Conservation (phyloP, 2,329 filamentous ascomycete species). For the Leptographium radiaticola region DNA sequence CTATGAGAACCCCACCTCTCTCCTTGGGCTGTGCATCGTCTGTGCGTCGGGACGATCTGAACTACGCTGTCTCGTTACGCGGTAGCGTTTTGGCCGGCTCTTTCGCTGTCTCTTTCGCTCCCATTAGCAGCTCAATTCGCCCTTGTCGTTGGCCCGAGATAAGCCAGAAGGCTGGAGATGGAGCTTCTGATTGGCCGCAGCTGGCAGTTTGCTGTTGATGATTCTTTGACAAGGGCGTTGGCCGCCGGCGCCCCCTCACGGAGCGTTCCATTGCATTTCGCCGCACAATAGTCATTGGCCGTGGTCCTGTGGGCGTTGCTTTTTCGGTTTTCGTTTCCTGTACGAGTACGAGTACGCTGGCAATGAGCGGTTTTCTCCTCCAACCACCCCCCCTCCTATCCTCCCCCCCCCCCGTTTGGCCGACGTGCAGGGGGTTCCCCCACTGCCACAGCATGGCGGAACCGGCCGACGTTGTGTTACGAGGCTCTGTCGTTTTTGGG, state of each 20-base stretch:
- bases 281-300: slow-evolving; percentile 1
- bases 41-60: slow-evolving; percentile 3
- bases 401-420: background rate
- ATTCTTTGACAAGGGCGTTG: slow-evolving; percentile 19
- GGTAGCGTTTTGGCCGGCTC: background rate
- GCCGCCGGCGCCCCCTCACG: slow-evolving; percentile 3
- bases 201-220: slow-evolving; percentile 26
- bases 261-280: slow-evolving; percentile 3
- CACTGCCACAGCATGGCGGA: background rate
- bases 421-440: too few relatives aligned
- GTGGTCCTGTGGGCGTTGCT: too few relatives aligned
- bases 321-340: too few relatives aligned
- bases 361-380: background rate
- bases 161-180: slow-evolving; percentile 20
- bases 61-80: background rate
- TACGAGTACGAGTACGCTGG: background rate
- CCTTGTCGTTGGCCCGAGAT: slow-evolving; percentile 28
- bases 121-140: background rate
- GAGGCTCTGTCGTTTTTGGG: too few relatives aligned
- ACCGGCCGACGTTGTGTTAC: too few relatives aligned
- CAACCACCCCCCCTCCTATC: background rate
- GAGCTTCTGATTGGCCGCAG: slow-evolving; percentile 23
- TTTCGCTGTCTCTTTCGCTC: slow-evolving; percentile 1
- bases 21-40: background rate
- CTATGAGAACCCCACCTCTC: background rate